Conservation (phyloP, 2,329 filamentous ascomycete genomes). For the Curvularia eragrostidis region DNA sequence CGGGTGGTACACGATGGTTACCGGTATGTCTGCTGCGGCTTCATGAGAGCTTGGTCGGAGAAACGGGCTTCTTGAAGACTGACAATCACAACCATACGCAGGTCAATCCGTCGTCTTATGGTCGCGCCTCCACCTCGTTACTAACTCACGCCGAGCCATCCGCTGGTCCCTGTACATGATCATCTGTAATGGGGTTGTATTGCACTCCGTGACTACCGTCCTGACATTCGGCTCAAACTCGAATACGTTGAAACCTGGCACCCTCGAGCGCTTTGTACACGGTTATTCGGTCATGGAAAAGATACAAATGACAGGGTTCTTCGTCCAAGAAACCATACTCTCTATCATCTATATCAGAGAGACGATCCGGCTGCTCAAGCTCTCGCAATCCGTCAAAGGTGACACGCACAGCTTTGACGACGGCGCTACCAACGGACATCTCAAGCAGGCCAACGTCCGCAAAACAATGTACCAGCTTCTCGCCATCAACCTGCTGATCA, state of each 20-base stretch:
- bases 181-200: slow-evolving; percentile 59
- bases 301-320: slow-evolving; percentile 55
- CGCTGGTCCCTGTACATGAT: slow-evolving; percentile 64
- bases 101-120: slow-evolving; percentile 68
- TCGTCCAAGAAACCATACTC: slow-evolving; percentile 50
- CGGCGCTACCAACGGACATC: slow-evolving; percentile 18
- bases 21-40: slow-evolving; percentile 35
- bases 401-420: slow-evolving; percentile 42
- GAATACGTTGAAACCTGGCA: slow-evolving; percentile 33
- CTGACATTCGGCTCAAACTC: slow-evolving; percentile 62
- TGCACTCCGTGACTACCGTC: slow-evolving; percentile 62
- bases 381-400: slow-evolving; percentile 34
- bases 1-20: slow-evolving; percentile 67
- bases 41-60: too few relatives aligned
- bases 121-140: slow-evolving; percentile 66
- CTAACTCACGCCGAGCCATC: slow-evolving; percentile 59
- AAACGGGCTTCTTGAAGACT: neutral
- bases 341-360: slow-evolving; percentile 61
- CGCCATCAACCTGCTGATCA: slow-evolving; percentile 45
- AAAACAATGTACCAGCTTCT: slow-evolving; percentile 47
- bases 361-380: slow-evolving; percentile 56
- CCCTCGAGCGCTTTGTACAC: slow-evolving; percentile 38
- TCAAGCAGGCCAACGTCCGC: slow-evolving; percentile 28
- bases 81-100: slow-evolving; percentile 1
- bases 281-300: slow-evolving; percentile 55